Evolutionary conservation across 1,139 yeast genomes (phyloP).

Genomic region (Groenewaldozyma auringiensis): DNA sequence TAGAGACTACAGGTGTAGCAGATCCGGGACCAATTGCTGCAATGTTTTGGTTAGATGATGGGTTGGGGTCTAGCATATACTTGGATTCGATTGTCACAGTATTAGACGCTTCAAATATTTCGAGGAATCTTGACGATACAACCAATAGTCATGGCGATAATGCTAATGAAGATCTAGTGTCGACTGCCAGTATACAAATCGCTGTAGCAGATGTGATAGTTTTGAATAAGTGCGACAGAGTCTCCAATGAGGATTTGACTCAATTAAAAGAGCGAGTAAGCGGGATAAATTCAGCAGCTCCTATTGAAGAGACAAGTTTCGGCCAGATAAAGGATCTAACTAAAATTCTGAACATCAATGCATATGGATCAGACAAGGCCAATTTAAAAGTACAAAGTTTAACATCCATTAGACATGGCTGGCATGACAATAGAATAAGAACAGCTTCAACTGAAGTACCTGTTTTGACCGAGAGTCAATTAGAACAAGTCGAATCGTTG

Average conservation of each 20-base stretch:
- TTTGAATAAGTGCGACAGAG: slow-evolving; percentile 65
- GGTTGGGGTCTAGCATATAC: slow-evolving; percentile 70
- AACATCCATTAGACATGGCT: slow-evolving; percentile 9
- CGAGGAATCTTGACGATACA: slow-evolving; percentile 59
- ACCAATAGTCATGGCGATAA: slow-evolving; percentile 46
- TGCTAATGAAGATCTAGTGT: slow-evolving; percentile 28
- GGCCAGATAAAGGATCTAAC: slow-evolving; percentile 57
- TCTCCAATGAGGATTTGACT: slow-evolving; percentile 27
- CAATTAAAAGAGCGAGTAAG: slow-evolving; percentile 36
- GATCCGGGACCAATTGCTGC: slow-evolving; percentile 94
- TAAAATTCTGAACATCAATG: slow-evolving; percentile 66
- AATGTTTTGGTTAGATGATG: slow-evolving; percentile 97
- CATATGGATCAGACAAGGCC: slow-evolving; percentile 39
- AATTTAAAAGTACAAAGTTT: slow-evolving; percentile 3
- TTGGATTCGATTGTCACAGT: slow-evolving; percentile 95
- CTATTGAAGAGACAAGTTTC: slow-evolving; percentile 57
- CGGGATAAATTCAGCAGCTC: slow-evolving; percentile 61
- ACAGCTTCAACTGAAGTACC: slow-evolving; percentile 55
- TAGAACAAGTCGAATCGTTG: slow-evolving; percentile 47
- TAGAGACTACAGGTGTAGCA: slow-evolving; percentile 97
- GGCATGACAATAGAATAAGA: slow-evolving; percentile 42
- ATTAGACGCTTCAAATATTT: slow-evolving; percentile 66
- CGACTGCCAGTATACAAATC: slow-evolving; percentile 84
- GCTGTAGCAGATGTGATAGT: slow-evolving; percentile 82
- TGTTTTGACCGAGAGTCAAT: slow-evolving; percentile 31